Evolutionary conservation across 768 basidiomycete species (phyloP), one percentile per base, ranked within the genome.

Genomic region (Lactifluus subvellereus): DNA sequence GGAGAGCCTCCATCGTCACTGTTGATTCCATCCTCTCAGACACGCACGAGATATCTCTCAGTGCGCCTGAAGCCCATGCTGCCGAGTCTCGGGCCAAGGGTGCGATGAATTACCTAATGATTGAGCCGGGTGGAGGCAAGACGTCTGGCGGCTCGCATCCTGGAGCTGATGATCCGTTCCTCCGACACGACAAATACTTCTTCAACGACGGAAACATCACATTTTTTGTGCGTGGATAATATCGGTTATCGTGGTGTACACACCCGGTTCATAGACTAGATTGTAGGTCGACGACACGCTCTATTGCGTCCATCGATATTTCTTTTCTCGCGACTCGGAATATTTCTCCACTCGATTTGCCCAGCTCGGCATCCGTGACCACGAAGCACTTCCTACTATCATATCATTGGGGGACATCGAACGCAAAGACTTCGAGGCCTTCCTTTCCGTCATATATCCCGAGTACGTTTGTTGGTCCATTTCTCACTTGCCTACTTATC

Each of bases 121-220:
- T 47, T n/a, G 20, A 37, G 16, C 8, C 35, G 9, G 33, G 35
- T 58, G 35, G 2, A 57, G 18, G 32, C 32, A 10, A 7, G 5
- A 38, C 22, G 49, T 4, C 35, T 2, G 0, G 22, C 14, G 22
- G 11, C 30, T 4, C 11, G 5, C 45, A 30, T 30, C 18, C 11
- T 14, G 32, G 42, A 35, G 1, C 22, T 4, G 43, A 56, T 1
- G 51, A 32, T 18, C 18, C 57, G 22, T 52, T 54, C 30, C 16
- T 49, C 20, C 58, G 43, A 47, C 57, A 64, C 38, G 20, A 37
- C 0, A 51, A 43, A 32, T 62, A 57, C 30, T 63, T 42, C 33
- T 59, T 63, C 32, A 42, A 45, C 11, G 61, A 57, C 51, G 56
- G 61, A 32, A 63, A 57, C 18, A 43, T 63, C 33, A 43, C 57